Evolutionary conservation across 1,284 basidiomycete species (phyloP), one percentile per base, ranked within the genome.

Genomic region (Phellopilus nigrolimitatus): DNA sequence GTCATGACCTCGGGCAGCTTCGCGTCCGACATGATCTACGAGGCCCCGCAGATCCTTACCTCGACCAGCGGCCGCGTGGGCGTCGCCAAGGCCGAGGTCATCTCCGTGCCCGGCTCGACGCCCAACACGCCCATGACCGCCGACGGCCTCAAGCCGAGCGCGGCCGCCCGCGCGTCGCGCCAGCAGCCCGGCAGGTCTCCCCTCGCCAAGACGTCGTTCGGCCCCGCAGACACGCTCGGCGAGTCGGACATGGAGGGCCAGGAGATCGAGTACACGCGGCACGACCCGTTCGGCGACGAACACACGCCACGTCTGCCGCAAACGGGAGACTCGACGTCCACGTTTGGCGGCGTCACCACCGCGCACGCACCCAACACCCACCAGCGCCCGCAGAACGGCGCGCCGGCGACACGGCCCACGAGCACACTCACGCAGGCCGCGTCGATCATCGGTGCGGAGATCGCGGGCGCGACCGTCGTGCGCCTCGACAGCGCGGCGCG

Each of bases 11-110:
- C 74, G 37, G 83, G 80, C 40, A 89, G 84, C 60, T 87, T 76
- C 62, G 76, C 83, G 10, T 88, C 84, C 59, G 87, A 89, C 59
- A 76, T 91, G 65, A 69, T 91, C 52, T 80, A 80, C 59, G 88
- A 91, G 63, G 80, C 84, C 1, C 87, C 88, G 13, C 82, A 85
- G 67, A 91, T 91, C 59, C 76, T 91, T 56, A 88, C 84, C 0
- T 78, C 84, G 22, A 73, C 71, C 27, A 80, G 78, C 54, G 78
- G 78, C 39, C 72, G 75, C 30, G 78, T 86, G 56, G 85, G 86
- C 31, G 78, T 87, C 41, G 81, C 81, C 46, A 87, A 83, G 64
- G 85, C 88, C 24, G 86, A 88, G 62, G 81, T 90, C 42, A 79
- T 91, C 56, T 82, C 76, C 54, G 74, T 87, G 1, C 69, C 79